These are phyloP conservation scores for Wickerhamiella spandovensis DNA, from an alignment of 805 yeast species.

Conservation along the genomic window DNA sequence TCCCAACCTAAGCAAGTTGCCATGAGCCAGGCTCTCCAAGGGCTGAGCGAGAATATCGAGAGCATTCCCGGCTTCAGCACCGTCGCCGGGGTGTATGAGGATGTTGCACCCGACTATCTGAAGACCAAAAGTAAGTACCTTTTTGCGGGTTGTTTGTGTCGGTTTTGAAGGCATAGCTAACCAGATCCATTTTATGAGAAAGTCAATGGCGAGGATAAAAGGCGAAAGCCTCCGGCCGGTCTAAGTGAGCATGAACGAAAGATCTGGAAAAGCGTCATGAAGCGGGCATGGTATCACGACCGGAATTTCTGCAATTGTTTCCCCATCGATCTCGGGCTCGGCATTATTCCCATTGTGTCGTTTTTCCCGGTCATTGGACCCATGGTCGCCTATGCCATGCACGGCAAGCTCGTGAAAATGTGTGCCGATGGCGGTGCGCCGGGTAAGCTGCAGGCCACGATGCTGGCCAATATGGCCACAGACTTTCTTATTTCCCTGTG, in stretches of 20 bases:
- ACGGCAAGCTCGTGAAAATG: slow-evolving; percentile 47
- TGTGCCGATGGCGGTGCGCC: slow-evolving; percentile 55
- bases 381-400: slow-evolving; percentile 61
- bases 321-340: slow-evolving; percentile 55
- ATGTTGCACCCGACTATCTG: slow-evolving; percentile 50
- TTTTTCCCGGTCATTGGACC: slow-evolving; percentile 83
- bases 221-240: slow-evolving; percentile 47
- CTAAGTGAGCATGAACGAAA: slow-evolving; percentile 46
- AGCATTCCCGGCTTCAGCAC: slow-evolving; percentile 45
- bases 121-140: slow-evolving; percentile 31
- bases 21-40: not conserved
- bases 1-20: not conserved
- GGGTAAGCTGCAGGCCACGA: slow-evolving; percentile 41
- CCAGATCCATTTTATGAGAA: slow-evolving; percentile 23
- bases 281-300: slow-evolving; percentile 79
- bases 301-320: slow-evolving; percentile 42
- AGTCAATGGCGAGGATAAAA: slow-evolving; percentile 39
- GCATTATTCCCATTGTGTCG: slow-evolving; percentile 60
- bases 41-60: slow-evolving; percentile 26
- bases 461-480: slow-evolving; percentile 62
- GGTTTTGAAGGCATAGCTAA: not conserved
- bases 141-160: not conserved
- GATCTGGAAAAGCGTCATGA: slow-evolving; percentile 61
- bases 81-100: slow-evolving; percentile 47
- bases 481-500: slow-evolving; percentile 67